phyloP scores from a whole-genome alignment of 2,329 filamentous ascomycete genomes.

The Aspergillus luchuensis region DNA sequence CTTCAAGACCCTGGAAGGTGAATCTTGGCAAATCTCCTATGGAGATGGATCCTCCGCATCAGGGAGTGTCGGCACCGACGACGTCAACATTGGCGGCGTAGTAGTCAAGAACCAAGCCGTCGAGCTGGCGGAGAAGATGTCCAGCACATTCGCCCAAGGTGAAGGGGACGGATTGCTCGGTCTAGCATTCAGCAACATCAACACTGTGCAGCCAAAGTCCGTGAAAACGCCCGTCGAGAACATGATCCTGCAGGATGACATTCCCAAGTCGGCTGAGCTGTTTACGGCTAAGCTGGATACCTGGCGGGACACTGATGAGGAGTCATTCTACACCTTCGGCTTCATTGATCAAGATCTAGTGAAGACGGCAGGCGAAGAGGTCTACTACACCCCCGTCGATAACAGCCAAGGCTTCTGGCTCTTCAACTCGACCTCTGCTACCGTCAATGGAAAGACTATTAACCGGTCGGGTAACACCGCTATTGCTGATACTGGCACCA shows the following conservation, averaged over 20 bases:
- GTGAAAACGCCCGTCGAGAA: slow-evolving; percentile 68
- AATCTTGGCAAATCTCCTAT: slow-evolving; percentile 67
- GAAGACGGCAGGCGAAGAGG: slow-evolving; percentile 54
- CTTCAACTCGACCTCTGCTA: slow-evolving; percentile 60
- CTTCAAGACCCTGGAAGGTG: slow-evolving; percentile 53
- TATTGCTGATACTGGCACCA: slow-evolving; percentile 73
- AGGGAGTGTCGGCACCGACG: slow-evolving; percentile 66
- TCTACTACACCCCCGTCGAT: slow-evolving; percentile 64
- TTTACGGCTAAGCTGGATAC: slow-evolving; percentile 67
- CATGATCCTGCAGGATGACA: slow-evolving; percentile 63
- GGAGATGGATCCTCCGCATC: slow-evolving; percentile 69
- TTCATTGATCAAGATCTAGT: slow-evolving; percentile 68
- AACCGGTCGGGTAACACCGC: slow-evolving; percentile 60
- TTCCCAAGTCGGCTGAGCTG: slow-evolving; percentile 56
- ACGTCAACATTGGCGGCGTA: slow-evolving; percentile 63
- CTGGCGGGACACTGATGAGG: slow-evolving; percentile 53
- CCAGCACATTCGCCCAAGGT: slow-evolving; percentile 58
- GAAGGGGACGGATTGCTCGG: slow-evolving; percentile 67
- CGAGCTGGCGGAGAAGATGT: slow-evolving; percentile 64
- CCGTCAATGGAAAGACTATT: slow-evolving; percentile 59
- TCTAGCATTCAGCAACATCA: slow-evolving; percentile 66
- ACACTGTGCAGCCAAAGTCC: slow-evolving; percentile 58
- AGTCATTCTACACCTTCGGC: slow-evolving; percentile 72
- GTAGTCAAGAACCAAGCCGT: slow-evolving; percentile 63
- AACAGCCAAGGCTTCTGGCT: slow-evolving; percentile 69